Base-by-base conservation (phyloP, 1,284 basidiomycete genomes). In the Peniophora sp. region DNA sequence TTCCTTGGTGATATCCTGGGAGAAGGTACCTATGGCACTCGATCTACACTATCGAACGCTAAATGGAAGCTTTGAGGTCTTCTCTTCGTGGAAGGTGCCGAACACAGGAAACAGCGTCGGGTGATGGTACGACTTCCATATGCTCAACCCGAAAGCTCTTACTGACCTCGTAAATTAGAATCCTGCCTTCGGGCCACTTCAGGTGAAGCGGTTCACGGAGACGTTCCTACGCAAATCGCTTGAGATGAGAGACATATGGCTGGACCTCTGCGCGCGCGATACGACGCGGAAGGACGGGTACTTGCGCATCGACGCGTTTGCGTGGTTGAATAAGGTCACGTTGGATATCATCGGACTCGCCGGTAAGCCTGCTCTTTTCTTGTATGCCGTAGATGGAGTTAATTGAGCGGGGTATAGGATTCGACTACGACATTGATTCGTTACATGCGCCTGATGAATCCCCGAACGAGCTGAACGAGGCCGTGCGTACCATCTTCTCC, bases 301-400 rank as follows among this genome's bases (percentile, higher is more conserved):
- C 6, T 52, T 52, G 41, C 34, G 60, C 43, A 62, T 77, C 20
- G 72, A 81, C 52, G 65, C 72, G 1, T 58, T 71, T 39, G 55
- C 60, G 5, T 75, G 70, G 66, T 61, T 79, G 11, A 69, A 64
- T 19, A 69, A 70, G 50, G 63, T 67, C 9, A 78, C 77, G 0
- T 60, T 79, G 32, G 77, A 79, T 52, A 65, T 78, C 12, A 78
- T 81, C 46, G 76, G 77, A 3, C 56, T 71, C 2, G 75, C 77
- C 1, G 77, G 76, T 62, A 48, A 8, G 51, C 27, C 14, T 11
- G 19, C 6, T 16, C 20, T 22, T 16, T 17, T 41, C 9, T n/a
- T 41, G 20, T n/a, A 22, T n/a, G 20, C 16, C 6, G n/a, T 17
- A 9, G 6, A 9, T n/a, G 22, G 2, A n/a, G 39, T n/a, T 52